These are phyloP conservation scores for Tillandsia leiboldiana DNA, from an alignment of 176 grass and related monocot genomes.

Conservation along the genomic window DNA sequence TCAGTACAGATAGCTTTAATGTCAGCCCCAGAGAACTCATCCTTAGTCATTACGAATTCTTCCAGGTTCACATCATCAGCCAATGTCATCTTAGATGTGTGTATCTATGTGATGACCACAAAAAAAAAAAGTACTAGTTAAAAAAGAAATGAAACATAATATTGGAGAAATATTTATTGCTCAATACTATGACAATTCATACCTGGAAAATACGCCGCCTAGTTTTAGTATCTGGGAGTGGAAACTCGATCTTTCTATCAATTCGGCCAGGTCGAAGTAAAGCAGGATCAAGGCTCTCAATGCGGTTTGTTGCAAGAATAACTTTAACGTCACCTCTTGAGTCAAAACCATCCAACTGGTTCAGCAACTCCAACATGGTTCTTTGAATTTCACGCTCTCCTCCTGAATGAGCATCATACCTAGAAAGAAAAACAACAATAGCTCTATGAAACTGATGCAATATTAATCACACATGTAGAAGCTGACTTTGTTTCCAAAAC, in stretches of 20 bases:
- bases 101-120: constrained; percentile 39
- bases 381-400: constrained; percentile 87
- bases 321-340: constrained; percentile 84
- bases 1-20: constrained; percentile 88
- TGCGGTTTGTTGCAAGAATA: constrained; percentile 83
- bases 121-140: background rate
- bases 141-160: background rate
- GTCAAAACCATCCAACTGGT: constrained; percentile 88
- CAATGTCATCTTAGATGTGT: constrained; percentile 78
- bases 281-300: constrained; percentile 78
- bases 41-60: constrained; percentile 89
- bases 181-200: background rate
- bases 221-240: constrained; percentile 81
- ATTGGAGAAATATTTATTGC: background rate
- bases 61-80: constrained; percentile 83
- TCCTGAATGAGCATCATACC: constrained; percentile 89
- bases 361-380: constrained; percentile 78
- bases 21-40: constrained; percentile 76
- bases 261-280: constrained; percentile 77
- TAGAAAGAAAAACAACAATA: constrained; percentile 14
- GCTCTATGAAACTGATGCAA: too few relatives aligned
- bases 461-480: too few relatives aligned
- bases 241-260: constrained; percentile 79
- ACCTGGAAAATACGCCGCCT: constrained; percentile 77
- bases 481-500: too few relatives aligned